A percentile compares a stretch with the other conserved stretches of the same genome.
Conservation (phyloP, 352 stramenopile species). For the Phytophthora nicotianae region DNA sequence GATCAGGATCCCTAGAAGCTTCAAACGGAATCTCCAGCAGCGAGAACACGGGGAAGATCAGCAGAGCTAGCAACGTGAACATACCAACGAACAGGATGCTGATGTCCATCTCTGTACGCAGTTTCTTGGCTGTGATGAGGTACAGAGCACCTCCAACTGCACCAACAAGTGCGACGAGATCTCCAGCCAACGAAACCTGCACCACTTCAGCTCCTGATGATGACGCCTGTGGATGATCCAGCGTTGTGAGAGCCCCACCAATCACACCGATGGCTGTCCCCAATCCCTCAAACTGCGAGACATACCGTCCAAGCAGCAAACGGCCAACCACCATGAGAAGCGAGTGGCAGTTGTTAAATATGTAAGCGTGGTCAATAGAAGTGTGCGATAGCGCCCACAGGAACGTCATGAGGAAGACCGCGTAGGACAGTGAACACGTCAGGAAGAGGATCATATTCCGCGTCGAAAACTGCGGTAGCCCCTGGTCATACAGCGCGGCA, state of each 20-base stretch:
- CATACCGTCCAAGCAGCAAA: slow-evolving; percentile 58
- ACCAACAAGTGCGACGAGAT: too few relatives aligned
- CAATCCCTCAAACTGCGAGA: slow-evolving; percentile 78
- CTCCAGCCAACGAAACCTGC: slow-evolving; percentile 59
- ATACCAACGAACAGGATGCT: slow-evolving; percentile 67
- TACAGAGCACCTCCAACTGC: slow-evolving; percentile 80
- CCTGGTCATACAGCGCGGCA: slow-evolving; percentile 58
- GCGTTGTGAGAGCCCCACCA: slow-evolving; percentile 71
- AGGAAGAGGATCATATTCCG: slow-evolving; percentile 70
- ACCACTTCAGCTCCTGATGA: slow-evolving; percentile 34
- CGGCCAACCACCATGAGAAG: slow-evolving; percentile 78
- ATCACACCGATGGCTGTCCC: slow-evolving; percentile 81
- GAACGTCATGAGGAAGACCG: slow-evolving; percentile 84
- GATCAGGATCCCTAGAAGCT: slow-evolving; percentile 67
- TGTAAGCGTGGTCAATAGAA: slow-evolving; percentile 84
- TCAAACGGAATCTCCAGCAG: slow-evolving; percentile 68
- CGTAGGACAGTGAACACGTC: slow-evolving; percentile 69
- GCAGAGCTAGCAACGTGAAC: slow-evolving; percentile 68
- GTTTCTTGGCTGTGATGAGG: slow-evolving; percentile 71
- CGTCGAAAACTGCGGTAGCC: slow-evolving; percentile 61
- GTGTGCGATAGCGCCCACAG: slow-evolving; percentile 78
- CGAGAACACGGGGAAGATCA: slow-evolving; percentile 73
- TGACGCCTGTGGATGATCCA: slow-evolving; percentile 54
- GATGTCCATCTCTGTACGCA: slow-evolving; percentile 73
- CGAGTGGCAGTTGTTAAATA: slow-evolving; percentile 90